These are phyloP conservation scores for Xylaria venustula DNA, from an alignment of 495 filamentous ascomycete genomes.

Conservation along the genomic window DNA sequence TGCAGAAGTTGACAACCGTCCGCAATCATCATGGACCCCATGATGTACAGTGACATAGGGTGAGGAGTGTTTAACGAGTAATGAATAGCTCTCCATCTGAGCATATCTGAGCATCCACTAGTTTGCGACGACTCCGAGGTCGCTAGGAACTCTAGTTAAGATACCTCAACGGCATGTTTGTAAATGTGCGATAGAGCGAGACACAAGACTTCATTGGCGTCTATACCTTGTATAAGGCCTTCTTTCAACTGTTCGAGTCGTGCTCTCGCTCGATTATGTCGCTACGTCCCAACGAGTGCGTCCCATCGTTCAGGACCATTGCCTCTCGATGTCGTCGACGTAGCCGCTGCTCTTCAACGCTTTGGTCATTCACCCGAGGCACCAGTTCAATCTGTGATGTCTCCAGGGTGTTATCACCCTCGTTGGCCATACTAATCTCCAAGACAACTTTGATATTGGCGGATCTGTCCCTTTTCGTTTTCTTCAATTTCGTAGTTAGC, in stretches of 20 bases:
- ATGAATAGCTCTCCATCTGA: too few species aligned
- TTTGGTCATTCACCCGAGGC: slow-evolving; percentile 44
- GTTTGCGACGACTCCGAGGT: too few species aligned
- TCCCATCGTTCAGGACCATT: slow-evolving; percentile 64
- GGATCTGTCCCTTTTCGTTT: slow-evolving; percentile 21
- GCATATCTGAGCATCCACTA: too few species aligned
- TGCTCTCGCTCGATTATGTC: slow-evolving; percentile 56
- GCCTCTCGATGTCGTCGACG: slow-evolving; percentile 59
- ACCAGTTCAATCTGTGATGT: slow-evolving; percentile 23
- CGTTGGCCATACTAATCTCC: slow-evolving; percentile 33
- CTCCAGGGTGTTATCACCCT: slow-evolving; percentile 20
- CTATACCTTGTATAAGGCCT: too few species aligned
- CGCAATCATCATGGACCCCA: too few species aligned
- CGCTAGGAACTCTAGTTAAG: too few species aligned
- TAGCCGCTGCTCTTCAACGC: slow-evolving; percentile 49
- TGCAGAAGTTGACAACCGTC: too few species aligned
- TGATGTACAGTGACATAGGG: too few species aligned
- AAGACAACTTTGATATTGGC: slow-evolving; percentile 33
- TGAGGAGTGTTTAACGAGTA: too few species aligned
- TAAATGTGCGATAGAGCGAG: too few species aligned
- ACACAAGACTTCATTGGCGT: too few species aligned
- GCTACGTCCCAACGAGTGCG: slow-evolving; percentile 50
- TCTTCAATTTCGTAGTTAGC: slow-evolving; percentile 27
- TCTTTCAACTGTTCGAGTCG: slow-evolving; percentile 24
- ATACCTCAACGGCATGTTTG: too few species aligned